A percentile compares a stretch with the other conserved stretches of the same genome.
Evolutionary conservation across 495 filamentous ascomycete species (phyloP).

Genomic region (Hypoxylon subgilvum): DNA sequence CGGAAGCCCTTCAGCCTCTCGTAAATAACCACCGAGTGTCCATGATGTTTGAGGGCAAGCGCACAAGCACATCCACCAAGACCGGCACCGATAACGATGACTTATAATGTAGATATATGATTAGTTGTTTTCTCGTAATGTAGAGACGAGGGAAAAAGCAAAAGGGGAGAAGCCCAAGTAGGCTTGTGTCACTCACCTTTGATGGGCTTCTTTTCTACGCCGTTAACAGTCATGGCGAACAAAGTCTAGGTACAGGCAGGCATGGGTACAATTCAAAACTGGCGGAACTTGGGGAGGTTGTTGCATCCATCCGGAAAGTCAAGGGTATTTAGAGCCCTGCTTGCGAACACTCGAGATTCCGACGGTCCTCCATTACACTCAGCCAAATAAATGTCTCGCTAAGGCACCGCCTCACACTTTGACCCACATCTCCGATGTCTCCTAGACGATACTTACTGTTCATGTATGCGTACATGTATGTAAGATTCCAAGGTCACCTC

Average conservation of each 20-base stretch:
- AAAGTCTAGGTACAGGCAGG: neutral
- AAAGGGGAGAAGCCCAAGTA: neutral
- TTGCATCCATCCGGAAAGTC: neutral
- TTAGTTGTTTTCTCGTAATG: conserved; percentile 5
- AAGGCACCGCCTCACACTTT: too few species aligned
- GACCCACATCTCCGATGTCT: too few species aligned
- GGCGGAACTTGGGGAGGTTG: neutral
- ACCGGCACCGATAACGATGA: conserved; percentile 59
- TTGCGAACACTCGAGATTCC: too few species aligned
- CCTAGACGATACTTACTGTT: too few species aligned
- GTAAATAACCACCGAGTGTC: conserved; percentile 56
- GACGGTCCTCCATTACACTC: too few species aligned
- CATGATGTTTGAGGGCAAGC: conserved; percentile 58
- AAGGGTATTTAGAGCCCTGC: neutral
- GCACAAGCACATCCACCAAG: conserved; percentile 62
- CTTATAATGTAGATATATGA: conserved; percentile 34
- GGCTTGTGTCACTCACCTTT: conserved; percentile 22
- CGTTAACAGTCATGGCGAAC: conserved; percentile 17
- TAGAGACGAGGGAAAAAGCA: neutral
- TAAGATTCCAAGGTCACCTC: too few species aligned
- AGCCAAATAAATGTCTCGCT: too few species aligned
- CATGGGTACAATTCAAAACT: neutral
- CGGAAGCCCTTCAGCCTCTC: conserved; percentile 57
- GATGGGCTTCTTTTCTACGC: conserved; percentile 25
- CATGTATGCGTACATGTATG: too few species aligned